A percentile compares a stretch with the other conserved stretches of the same genome.
Conservation (phyloP, 164 flowering plant genomes). For the Piper longum region DNA sequence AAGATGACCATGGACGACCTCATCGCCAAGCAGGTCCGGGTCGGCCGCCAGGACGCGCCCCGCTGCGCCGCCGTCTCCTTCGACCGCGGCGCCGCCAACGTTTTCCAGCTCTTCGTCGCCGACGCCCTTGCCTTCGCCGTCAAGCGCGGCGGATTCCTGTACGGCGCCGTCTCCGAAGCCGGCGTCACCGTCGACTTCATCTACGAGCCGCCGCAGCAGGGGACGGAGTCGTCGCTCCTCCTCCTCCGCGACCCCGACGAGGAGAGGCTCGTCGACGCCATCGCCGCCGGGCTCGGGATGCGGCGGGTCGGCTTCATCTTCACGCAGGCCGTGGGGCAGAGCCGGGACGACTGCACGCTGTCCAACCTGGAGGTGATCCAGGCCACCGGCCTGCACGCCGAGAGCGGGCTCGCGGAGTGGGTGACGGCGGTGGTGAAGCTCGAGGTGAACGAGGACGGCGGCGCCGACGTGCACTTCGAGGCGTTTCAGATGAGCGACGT, state of each 20-base stretch:
- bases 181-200: conserved; percentile 70
- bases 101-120: conserved; percentile 72
- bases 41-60: conserved; percentile 67
- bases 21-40: conserved; percentile 76
- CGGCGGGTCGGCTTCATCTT: conserved; percentile 26
- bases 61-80: conserved; percentile 72
- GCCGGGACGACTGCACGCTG: conserved; percentile 64
- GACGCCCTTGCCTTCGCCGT: conserved; percentile 73
- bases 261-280: conserved; percentile 20
- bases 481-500: conserved; percentile 96
- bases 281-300: conserved; percentile 21
- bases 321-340: conserved; percentile 69
- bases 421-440: conserved; percentile 82
- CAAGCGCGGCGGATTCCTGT: conserved; percentile 89
- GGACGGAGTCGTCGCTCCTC: conserved; percentile 53
- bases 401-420: conserved; percentile 87
- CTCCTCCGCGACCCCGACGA: conserved; percentile 54
- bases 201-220: conserved; percentile 92
- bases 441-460: conserved; percentile 83
- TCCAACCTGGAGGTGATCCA: conserved; percentile 64
- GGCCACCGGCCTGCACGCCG: conserved; percentile 69
- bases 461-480: conserved; percentile 79
- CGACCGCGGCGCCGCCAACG: conserved; percentile 73
- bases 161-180: conserved; percentile 61
- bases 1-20: conserved; percentile 96